Evolutionary conservation across 2,329 filamentous ascomycete genomes (phyloP).

Genomic region (Microdochium nivale): DNA sequence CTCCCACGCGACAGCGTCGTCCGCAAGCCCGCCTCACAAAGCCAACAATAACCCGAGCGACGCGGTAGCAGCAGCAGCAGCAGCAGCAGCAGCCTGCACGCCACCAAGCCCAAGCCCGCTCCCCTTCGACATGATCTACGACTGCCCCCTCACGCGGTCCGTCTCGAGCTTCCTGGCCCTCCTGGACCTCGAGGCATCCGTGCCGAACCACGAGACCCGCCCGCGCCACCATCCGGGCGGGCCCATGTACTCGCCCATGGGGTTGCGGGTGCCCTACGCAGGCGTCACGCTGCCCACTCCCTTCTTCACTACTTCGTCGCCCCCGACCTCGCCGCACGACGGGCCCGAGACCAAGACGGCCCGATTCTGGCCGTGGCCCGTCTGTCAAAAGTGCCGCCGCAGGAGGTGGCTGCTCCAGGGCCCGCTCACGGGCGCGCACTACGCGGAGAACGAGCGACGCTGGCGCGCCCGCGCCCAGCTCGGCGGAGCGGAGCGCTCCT

Average conservation of each 20-base stretch:
- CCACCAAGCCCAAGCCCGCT: neutral
- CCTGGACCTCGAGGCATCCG: neutral
- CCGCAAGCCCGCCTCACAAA: no score
- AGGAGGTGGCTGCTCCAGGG: neutral
- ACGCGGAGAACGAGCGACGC: neutral
- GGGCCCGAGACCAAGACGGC: neutral
- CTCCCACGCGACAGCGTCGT: neutral
- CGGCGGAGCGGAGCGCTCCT: neutral
- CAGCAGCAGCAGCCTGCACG: neutral
- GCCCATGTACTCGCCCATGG: neutral
- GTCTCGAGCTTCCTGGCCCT: neutral
- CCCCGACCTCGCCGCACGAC: neutral
- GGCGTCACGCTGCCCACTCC: neutral
- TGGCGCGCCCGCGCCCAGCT: neutral
- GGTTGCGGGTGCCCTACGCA: no score
- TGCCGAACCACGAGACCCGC: neutral
- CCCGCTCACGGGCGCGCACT: neutral
- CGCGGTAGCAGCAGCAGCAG: no score
- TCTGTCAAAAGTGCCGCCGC: neutral
- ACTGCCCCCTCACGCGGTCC: neutral
- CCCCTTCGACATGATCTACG: neutral
- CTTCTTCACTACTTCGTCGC: neutral
- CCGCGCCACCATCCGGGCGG: neutral
- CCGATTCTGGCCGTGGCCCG: neutral
- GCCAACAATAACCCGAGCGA: no score